A percentile compares a stretch with the other conserved stretches of the same genome.
Conservation (phyloP, 805 yeast genomes). For the Barnettozyma californica region DNA sequence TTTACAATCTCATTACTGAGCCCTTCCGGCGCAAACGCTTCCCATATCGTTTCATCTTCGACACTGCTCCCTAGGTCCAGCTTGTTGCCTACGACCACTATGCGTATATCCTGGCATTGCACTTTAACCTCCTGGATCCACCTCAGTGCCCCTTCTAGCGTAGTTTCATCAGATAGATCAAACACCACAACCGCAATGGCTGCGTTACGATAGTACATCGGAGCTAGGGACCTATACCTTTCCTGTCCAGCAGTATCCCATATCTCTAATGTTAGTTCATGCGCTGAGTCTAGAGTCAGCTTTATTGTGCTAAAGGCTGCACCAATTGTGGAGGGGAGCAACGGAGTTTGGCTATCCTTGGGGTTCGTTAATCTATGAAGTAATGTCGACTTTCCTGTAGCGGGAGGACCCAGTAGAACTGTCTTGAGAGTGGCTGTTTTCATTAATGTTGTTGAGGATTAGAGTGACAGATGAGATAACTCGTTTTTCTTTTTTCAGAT, state of each 20-base stretch:
- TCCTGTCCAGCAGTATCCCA: slow-evolving; percentile 92
- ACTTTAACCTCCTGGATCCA: slow-evolving; percentile 92
- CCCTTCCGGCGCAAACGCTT: background rate
- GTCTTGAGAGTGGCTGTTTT: slow-evolving; percentile 4
- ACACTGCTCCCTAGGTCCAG: slow-evolving; percentile 41
- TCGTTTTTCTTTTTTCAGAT: background rate
- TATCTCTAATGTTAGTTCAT: slow-evolving; percentile 66
- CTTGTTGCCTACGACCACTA: slow-evolving; percentile 87
- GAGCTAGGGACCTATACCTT: slow-evolving; percentile 69
- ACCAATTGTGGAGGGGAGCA: slow-evolving; percentile 68
- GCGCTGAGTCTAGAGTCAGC: slow-evolving; percentile 45
- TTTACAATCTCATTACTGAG: background rate
- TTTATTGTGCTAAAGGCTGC: slow-evolving; percentile 78
- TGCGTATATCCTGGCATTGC: slow-evolving; percentile 68
- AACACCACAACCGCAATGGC: slow-evolving; percentile 84
- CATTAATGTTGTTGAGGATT: background rate
- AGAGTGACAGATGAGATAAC: background rate
- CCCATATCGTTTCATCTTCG: background rate
- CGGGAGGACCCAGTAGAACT: slow-evolving; percentile 56
- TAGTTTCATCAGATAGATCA: slow-evolving; percentile 66
- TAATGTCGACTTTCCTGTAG: slow-evolving; percentile 64
- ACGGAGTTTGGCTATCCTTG: slow-evolving; percentile 46
- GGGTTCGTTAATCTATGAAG: slow-evolving; percentile 70
- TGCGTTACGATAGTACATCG: slow-evolving; percentile 80
- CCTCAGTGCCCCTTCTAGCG: slow-evolving; percentile 72